Evolutionary conservation across 352 stramenopile species (phyloP), one percentile per base, ranked within the genome.

Genomic region (Phytophthora macrochlamydospora): DNA sequence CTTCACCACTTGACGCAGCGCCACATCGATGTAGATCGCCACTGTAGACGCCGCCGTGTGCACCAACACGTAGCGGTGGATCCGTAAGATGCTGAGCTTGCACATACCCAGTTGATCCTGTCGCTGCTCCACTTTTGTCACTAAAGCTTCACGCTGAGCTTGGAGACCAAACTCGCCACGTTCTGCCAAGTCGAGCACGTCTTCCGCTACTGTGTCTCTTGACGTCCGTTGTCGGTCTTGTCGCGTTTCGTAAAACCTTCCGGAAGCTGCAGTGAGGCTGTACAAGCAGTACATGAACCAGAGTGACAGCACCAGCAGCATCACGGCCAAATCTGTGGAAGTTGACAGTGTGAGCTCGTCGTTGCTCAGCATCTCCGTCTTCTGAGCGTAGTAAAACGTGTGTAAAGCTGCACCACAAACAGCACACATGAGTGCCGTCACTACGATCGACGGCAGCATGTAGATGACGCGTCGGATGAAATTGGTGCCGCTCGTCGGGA

Each of bases 141-240:
- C 75, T 51, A 87, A 62, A 33, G 81, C 81, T 59, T 89, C 83
- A 7, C 61, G 69, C 46, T 89, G 86, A n/a, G 81, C 83, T 68
- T 88, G 81, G 5, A 92, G 69, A 0, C 83, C 81, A 37, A 92
- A 90, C 51, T 92, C 81, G 6, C 83, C 83, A 9, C 79, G 69
- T 30, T 92, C 81, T 0, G 83, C 83, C 14, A 89, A 76, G 18
- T 81, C 72, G 13, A 92, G 61, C 7, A 89, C 63, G 9, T 89
- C 73, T 31, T 84, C 72, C 0, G 74, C 76, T 3, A 90, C 45
- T 29, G 86, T 70, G 12, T 73, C 71, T 7, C 74, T 69, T 3
- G 69, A 73, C 8, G 67, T 82, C 12, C 66, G 59, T 49, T 75
- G 58, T 14, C 76, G 75, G 24, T 81, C 67, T 2, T 73, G 59